These are phyloP conservation scores for Epichloe aotearoae DNA, from an alignment of 2,329 filamentous ascomycete genomes.

Conservation along the genomic window DNA sequence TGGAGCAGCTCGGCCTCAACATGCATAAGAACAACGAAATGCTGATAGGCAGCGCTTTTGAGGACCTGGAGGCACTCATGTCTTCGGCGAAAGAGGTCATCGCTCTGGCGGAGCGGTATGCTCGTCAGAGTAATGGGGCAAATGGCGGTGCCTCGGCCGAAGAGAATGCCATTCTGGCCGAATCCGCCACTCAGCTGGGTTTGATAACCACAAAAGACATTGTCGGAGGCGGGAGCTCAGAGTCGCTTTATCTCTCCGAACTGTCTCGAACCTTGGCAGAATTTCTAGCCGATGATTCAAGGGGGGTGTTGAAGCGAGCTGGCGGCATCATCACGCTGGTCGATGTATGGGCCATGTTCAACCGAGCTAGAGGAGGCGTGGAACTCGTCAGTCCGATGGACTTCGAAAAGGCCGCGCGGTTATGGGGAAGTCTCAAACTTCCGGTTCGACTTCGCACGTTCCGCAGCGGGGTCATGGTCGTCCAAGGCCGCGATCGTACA, in stretches of 20 bases:
- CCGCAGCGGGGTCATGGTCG: conserved; percentile 86
- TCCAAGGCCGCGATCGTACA: conserved; percentile 75
- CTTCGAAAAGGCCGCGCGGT: conserved; percentile 74
- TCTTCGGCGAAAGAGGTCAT: conserved; percentile 94
- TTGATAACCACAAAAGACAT: conserved; percentile 90
- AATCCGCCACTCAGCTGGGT: conserved; percentile 67
- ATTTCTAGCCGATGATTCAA: conserved; percentile 73
- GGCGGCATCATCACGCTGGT: conserved; percentile 84
- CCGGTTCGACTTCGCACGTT: conserved; percentile 81
- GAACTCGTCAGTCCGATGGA: conserved; percentile 86
- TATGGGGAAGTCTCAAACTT: conserved; percentile 80
- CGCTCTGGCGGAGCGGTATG: conserved; percentile 79
- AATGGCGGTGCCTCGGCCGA: conserved; percentile 51
- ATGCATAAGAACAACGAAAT: conserved; percentile 85
- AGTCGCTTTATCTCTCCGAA: conserved; percentile 81
- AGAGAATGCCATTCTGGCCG: conserved; percentile 60
- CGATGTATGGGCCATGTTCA: conserved; percentile 90
- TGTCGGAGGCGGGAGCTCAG: conserved; percentile 60
- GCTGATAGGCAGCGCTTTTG: conserved; percentile 86
- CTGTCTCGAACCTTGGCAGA: conserved; percentile 75
- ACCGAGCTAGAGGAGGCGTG: conserved; percentile 81
- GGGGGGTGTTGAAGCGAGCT: conserved; percentile 63
- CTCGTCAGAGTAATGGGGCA: conserved; percentile 49
- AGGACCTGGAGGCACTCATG: conserved; percentile 94
- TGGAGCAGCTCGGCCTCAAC: conserved; percentile 75